These are phyloP conservation scores for Colletotrichum sp. DNA, from an alignment of 2,329 filamentous ascomycete genomes.

Conservation along the genomic window DNA sequence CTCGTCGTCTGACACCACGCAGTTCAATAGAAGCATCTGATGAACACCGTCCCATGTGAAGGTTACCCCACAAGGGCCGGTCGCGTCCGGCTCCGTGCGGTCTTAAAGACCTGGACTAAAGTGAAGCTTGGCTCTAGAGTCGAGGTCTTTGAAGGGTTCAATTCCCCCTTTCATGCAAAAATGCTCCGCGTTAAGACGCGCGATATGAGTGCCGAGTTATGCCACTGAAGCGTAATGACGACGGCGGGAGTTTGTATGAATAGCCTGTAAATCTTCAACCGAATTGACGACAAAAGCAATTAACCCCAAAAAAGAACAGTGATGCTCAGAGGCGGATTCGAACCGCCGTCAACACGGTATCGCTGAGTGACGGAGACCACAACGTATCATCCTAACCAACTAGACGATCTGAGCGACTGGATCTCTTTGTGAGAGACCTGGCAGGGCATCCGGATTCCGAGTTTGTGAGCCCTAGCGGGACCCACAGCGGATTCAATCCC, in stretches of 20 bases:
- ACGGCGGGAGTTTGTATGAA: neutral
- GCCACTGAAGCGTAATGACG: neutral
- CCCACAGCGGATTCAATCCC: neutral
- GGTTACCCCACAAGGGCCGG: neutral
- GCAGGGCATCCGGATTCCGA: accelerated
- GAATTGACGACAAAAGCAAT: neutral
- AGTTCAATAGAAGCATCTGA: neutral
- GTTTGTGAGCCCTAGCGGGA: conserved; percentile 1
- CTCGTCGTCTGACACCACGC: neutral
- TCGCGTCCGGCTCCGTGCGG: neutral
- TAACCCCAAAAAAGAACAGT: neutral
- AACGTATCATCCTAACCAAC: conserved; percentile 23
- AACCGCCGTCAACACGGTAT: conserved; percentile 21
- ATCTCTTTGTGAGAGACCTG: neutral
- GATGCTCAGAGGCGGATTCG: conserved; percentile 20
- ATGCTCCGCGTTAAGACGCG: neutral
- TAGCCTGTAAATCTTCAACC: neutral
- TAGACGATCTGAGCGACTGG: conserved; percentile 19
- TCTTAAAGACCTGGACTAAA: accelerated
- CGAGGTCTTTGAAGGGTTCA: neutral
- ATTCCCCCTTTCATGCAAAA: accelerated
- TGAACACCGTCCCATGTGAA: neutral
- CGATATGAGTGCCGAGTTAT: neutral
- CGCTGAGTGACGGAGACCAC: conserved; percentile 16
- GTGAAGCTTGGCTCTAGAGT: neutral